A percentile compares a stretch with the other conserved stretches of the same genome.
Evolutionary conservation across 129 eudicot species (phyloP).

Genomic region (Apium graveolens): DNA sequence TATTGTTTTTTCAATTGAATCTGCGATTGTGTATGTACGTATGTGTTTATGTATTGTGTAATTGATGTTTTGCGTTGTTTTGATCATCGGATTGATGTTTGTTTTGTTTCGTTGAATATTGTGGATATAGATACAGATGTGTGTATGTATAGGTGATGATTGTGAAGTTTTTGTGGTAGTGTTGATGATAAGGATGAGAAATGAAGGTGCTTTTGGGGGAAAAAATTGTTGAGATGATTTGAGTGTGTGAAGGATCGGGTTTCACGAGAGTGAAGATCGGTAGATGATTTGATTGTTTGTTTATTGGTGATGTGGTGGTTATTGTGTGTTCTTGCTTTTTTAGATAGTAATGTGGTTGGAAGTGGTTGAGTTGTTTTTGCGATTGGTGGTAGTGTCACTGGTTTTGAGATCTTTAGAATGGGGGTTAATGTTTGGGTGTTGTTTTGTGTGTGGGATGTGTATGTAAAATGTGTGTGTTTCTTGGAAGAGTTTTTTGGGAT

Average conservation of each 20-base stretch:
- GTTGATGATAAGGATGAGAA: slow-evolving; percentile 8
- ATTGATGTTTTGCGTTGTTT: slow-evolving; percentile 11
- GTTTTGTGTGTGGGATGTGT: neutral
- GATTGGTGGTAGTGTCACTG: neutral
- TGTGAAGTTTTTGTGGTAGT: slow-evolving; percentile 10
- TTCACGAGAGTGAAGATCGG: slow-evolving; percentile 18
- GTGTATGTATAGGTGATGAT: neutral
- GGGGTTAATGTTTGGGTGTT: neutral
- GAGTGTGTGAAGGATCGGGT: neutral
- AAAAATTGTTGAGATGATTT: neutral
- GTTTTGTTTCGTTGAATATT: neutral
- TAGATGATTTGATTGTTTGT: neutral
- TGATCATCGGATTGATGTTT: slow-evolving; percentile 23
- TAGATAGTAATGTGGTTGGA: neutral
- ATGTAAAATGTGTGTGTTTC: neutral
- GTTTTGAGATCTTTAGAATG: neutral
- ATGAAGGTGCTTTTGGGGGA: neutral
- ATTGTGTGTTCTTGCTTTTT: neutral
- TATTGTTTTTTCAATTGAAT: neutral
- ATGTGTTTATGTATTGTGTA: neutral
- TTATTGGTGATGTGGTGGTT: neutral
- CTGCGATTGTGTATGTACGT: slow-evolving; percentile 10
- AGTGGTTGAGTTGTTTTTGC: neutral
- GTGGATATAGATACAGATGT: neutral
- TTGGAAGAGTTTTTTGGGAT: neutral